Evolutionary conservation across 352 stramenopile species (phyloP), one percentile per base, ranked within the genome.

Genomic region (Phytophthora fragariaefolia): DNA sequence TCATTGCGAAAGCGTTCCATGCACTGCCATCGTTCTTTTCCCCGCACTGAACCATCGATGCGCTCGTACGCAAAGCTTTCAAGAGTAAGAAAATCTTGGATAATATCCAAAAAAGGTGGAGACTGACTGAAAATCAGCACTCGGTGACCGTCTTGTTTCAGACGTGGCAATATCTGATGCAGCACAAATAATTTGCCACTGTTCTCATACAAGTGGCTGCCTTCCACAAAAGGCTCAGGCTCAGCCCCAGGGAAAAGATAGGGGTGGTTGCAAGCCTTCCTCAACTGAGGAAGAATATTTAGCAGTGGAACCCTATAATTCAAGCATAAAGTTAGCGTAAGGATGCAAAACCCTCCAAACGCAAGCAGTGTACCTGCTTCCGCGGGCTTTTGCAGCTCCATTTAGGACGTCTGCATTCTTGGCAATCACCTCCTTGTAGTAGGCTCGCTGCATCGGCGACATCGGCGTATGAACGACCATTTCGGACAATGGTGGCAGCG

Each of bases 261-360:
- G 36, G 86, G 86, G 49, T 94, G 86, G 42, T 92, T 92, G 58
- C 84, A 93, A 1, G 77, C 82, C 62, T 94, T 94, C 8, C 84
- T 77, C 7, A 94, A 66, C 59, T 99, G 93, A 65, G 99, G 99
- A 17, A 98, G 85, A 63, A 99, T 91, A 75, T 99, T 99, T 47
- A 98, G 98, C 52, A 99, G 80, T 50, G 88, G 79, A 27, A 92
- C 58, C 51, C 82, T 90, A 53, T 18, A 54, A 51, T 30, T 17
- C 24, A 43, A 7, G 56, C 26, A 32, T 15, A 50, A 6, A 65
- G 50, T 71, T 27, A 74, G 26, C 50, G 6, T 8, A 36, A 15
- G 24, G 20, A 51, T 58, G 3, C 12, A 60, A 42, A 20, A 22
- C 6, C 6, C 40, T 13, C 18, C 9, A 3, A 48, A 26, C 18